Base-by-base conservation (phyloP, 2,329 filamentous ascomycete species). In the Penicillium olsonii region DNA sequence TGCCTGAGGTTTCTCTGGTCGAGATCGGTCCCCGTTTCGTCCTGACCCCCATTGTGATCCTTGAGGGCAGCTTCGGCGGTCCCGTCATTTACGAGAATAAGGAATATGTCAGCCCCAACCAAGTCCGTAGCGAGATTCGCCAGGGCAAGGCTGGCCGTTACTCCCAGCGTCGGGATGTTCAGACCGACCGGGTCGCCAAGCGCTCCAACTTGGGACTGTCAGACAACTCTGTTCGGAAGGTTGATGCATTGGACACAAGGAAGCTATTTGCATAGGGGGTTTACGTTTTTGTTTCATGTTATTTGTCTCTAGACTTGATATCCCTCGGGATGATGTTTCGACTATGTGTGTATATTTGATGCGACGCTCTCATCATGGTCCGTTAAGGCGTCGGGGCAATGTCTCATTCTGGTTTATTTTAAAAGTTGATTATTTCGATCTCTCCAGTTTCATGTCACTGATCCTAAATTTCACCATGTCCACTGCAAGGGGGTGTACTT, bases 11-110 rank as follows among this genome's bases (percentile, higher is more conserved):
- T 54, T 87, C 81, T 52, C 80, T 99, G 19, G 84, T 96, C 2
- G 94, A 99, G 73, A 95, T 99, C 54, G 94, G 94, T 0, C 94
- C 94, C 0, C 83, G 94, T 38, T 92, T 96, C 61, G 91, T 96
- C 24, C 78, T 96, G 42, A 96, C 91, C 20, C 92, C 94, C 1
- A 96, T 96, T 58, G 85, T 97, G 49, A 96, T 97, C 59, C 85
- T 95, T 62, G 94, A 99, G 70, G 91, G 90, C 37, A 92, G 88
- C 53, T 97, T 99, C 62, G 92, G 92, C 45, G 94, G 94, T 0
- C 92, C 94, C 3, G 90, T 97, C 57, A 95, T 99, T 66, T 99
- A 95, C 75, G 90, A 97, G 78, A 97, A 97, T 78, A 94, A 90
- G 79, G 87, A 96, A 70, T 99, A 96, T 64, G 89, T 99, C 45